Conservation (phyloP, 148 eudicot species). For the Euryodendron excelsum region DNA sequence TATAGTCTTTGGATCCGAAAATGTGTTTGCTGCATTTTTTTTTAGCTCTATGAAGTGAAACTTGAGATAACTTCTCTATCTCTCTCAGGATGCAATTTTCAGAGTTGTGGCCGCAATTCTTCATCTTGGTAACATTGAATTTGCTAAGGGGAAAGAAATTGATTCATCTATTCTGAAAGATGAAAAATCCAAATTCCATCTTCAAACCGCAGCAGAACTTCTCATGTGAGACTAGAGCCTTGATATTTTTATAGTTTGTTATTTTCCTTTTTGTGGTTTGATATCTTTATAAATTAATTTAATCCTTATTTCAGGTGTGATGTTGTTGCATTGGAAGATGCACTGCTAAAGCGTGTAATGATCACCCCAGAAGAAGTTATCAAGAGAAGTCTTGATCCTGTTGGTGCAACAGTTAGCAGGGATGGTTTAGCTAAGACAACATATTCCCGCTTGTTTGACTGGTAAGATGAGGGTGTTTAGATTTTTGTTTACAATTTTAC, state of each 20-base stretch:
- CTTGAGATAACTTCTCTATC: constrained; percentile 4
- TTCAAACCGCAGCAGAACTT: constrained; percentile 70
- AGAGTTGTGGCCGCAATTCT: constrained; percentile 85
- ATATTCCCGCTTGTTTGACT: constrained; percentile 89
- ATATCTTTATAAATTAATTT: neutral
- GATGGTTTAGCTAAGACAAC: constrained; percentile 88
- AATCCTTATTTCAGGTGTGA: constrained; percentile 60
- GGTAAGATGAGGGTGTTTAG: constrained; percentile 38
- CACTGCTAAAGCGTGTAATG: constrained; percentile 87
- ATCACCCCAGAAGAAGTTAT: constrained; percentile 90
- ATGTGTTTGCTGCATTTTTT: neutral
- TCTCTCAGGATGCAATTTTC: constrained; percentile 81
- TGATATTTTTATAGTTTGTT: too few species aligned
- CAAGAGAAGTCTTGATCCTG: constrained; percentile 83
- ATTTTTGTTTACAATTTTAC: neutral
- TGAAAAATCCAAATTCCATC: constrained; percentile 73
- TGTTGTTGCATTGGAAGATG: constrained; percentile 63
- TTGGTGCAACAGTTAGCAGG: constrained; percentile 69
- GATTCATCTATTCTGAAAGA: constrained; percentile 84
- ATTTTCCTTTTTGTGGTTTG: constrained; percentile 16
- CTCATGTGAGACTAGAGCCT: constrained; percentile 51
- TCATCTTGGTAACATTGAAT: constrained; percentile 79
- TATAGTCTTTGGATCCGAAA: constrained; percentile 15
- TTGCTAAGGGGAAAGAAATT: constrained; percentile 67
- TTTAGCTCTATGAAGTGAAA: neutral